A percentile compares a stretch with the other conserved stretches of the same genome.
Evolutionary conservation across 306 rosid species (phyloP).

Genomic region (Erythrophleum fordii): DNA sequence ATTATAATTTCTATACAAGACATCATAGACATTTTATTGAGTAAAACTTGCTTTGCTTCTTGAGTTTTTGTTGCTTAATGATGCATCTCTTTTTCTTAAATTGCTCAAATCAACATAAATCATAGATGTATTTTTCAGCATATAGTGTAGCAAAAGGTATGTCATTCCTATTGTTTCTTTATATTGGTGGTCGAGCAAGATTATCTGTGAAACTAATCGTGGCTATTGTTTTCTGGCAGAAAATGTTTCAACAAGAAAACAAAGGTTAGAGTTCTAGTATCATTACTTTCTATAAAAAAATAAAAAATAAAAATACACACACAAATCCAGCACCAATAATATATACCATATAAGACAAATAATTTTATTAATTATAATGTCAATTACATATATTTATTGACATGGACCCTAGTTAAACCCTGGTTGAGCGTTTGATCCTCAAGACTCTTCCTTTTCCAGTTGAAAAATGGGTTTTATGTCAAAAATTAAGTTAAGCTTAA

Average conservation of each 20-base stretch:
- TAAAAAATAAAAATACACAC: not conserved
- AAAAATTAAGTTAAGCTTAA: not conserved
- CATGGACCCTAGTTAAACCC: not conserved
- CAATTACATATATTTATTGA: not conserved
- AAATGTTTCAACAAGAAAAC: not conserved
- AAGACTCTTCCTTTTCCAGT: not conserved
- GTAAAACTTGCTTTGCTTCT: not conserved
- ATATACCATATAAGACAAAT: not conserved
- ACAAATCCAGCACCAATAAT: not conserved
- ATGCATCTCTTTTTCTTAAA: not conserved
- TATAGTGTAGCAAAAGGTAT: not conserved
- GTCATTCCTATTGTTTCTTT: not conserved
- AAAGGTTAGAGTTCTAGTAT: not conserved
- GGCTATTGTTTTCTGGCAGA: not conserved
- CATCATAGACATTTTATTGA: slow-evolving; percentile 14
- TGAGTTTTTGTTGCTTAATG: slow-evolving; percentile 2
- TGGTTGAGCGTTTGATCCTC: not conserved
- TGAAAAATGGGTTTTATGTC: not conserved
- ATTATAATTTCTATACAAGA: slow-evolving; percentile 10
- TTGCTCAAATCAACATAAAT: not conserved
- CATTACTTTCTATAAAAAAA: not conserved
- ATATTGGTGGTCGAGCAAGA: too few relatives aligned
- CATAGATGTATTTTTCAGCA: not conserved
- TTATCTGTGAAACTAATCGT: not conserved
- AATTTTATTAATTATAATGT: not conserved